Evolutionary conservation across 805 yeast genomes (phyloP).

Genomic region (Cyberlindnera suaveolens): DNA sequence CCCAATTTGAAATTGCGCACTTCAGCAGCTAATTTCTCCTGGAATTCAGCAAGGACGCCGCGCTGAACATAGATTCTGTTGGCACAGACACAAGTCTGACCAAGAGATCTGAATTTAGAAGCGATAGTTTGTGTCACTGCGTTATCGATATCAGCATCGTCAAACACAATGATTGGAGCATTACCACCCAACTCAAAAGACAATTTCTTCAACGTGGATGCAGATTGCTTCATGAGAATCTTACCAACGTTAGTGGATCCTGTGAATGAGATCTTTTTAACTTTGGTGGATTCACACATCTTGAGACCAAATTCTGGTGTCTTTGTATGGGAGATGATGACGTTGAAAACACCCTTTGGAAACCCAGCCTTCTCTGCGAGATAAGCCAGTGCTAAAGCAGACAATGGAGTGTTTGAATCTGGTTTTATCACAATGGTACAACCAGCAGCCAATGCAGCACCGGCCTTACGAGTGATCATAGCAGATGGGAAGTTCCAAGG

Average conservation of each 20-base stretch:
- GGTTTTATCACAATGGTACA: conserved; percentile 58
- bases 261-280: conserved; percentile 56
- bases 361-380: conserved; percentile 55
- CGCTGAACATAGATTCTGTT: conserved; percentile 53
- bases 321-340: conserved; percentile 41
- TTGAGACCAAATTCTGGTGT: conserved; percentile 49
- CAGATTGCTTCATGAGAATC: conserved; percentile 49
- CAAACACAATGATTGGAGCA: conserved; percentile 57
- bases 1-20: conserved; percentile 48
- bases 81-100: conserved; percentile 64
- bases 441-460: conserved; percentile 62
- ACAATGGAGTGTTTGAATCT: conserved; percentile 55
- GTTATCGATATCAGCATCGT: conserved; percentile 50
- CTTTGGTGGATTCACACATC: conserved; percentile 40
- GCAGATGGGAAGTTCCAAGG: conserved; percentile 69
- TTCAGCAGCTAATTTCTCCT: conserved; percentile 35
- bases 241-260: conserved; percentile 63
- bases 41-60: conserved; percentile 42
- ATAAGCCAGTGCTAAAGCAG: conserved; percentile 51
- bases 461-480: conserved; percentile 61
- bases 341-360: conserved; percentile 52
- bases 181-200: conserved; percentile 65
- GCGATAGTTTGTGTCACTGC: conserved; percentile 49
- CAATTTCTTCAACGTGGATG: conserved; percentile 52
- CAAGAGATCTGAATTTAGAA: conserved; percentile 54